Evolutionary conservation across 2,329 filamentous ascomycete genomes (phyloP).

Genomic region (Helicocarpus griseus): DNA sequence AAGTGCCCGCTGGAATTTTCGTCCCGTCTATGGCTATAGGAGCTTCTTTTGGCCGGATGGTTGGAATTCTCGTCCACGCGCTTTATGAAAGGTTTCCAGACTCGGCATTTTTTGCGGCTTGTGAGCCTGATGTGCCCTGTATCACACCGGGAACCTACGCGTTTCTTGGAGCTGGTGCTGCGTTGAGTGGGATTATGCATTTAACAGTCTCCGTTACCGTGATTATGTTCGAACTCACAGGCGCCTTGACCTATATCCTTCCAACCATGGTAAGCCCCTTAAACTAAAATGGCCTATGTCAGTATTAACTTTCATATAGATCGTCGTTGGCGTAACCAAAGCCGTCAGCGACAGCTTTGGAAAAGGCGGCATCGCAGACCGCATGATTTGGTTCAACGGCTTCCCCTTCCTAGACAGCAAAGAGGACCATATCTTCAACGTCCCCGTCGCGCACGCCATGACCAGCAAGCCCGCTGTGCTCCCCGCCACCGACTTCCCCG

Average conservation of each 20-base stretch:
- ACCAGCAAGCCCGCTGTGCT: conserved; percentile 64
- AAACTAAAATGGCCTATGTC: not conserved
- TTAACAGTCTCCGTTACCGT: conserved; percentile 94
- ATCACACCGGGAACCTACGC: conserved; percentile 97
- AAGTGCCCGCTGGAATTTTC: conserved; percentile 95
- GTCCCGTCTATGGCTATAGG: conserved; percentile 97
- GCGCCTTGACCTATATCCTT: conserved; percentile 92
- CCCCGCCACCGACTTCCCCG: conserved; percentile 61
- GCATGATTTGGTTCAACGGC: conserved; percentile 98
- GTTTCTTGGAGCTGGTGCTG: conserved; percentile 83
- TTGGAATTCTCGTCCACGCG: conserved; percentile 90
- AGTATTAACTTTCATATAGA: conserved; percentile 35
- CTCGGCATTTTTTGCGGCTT: conserved; percentile 78
- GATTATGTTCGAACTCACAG: conserved; percentile 98
- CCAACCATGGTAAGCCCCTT: conserved; percentile 66
- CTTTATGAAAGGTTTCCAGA: conserved; percentile 75
- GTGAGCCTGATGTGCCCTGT: conserved; percentile 82
- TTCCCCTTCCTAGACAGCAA: conserved; percentile 97
- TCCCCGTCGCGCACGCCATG: conserved; percentile 88
- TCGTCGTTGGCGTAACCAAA: conserved; percentile 95
- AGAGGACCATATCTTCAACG: conserved; percentile 92
- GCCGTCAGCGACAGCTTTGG: conserved; percentile 82
- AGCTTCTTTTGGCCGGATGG: conserved; percentile 81
- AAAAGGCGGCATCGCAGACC: conserved; percentile 93
- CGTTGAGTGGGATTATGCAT: conserved; percentile 94